Base-by-base conservation (phyloP, 768 basidiomycete species). In the Floccularia luteovirens region DNA sequence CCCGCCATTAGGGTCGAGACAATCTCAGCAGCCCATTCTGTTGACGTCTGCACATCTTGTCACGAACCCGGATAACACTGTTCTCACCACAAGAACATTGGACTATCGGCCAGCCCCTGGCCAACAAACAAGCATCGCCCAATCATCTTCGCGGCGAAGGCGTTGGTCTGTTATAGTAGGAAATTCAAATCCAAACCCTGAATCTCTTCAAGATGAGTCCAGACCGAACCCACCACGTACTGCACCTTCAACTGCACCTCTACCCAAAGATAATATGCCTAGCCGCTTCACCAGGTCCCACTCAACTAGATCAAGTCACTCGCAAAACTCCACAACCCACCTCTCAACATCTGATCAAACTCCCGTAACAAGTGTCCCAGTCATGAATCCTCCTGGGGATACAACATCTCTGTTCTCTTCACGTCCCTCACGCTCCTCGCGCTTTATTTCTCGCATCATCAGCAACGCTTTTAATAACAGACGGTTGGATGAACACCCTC, bases 101-200 rank as follows among this genome's bases (percentile, higher is more conserved):
- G 77, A 77, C 25, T 57, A 53, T 28, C 61, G 61, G 42, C 56
- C 48, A 20, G 51, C 57, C 8, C 51, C 61, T 36, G 51, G 48
- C 24, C 56, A 56, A 36, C 50, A 51, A 46, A 48, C 52, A 42
- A 45, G 67, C 53, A 44, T 51, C 11, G 61, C 58, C 31, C 54
- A 58, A 50, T 54, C 63, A 1, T 54, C 57, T 43, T 63, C 70
- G 31, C 67, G 77, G 12, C 70, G 79, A 22, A 69, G 84, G 13
- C 71, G 82, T 37, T 89, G 86, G 86, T 87, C 86, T 14, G 68
- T 79, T n/a, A 54, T 83, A 3, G 70, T 75, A 41, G 71, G 64
- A 10, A 16, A 10, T 33, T 20, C 31, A 31, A 22, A 41, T 28
- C 4, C 37, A 39, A n/a, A 14, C 25, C 14, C 25, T 40, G 27